phyloP scores from a whole-genome alignment of 2,329 filamentous ascomycete genomes.

The Endoconidiophora polonica region DNA sequence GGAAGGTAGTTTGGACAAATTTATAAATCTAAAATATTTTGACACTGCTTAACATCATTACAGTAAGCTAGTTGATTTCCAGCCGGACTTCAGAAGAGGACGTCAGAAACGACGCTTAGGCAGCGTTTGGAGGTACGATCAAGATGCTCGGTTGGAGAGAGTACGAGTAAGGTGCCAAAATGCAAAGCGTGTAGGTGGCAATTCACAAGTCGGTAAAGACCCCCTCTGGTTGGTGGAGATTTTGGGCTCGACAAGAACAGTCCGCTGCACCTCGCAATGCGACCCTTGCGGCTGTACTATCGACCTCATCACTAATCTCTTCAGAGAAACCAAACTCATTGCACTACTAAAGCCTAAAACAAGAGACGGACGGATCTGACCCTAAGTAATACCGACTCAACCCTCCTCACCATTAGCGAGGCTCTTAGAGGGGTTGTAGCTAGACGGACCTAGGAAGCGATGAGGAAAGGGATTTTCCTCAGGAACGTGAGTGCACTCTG shows the following conservation, averaged over 20 bases:
- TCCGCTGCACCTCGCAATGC: not conserved
- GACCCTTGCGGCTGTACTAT: not conserved
- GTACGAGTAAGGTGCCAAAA: no score
- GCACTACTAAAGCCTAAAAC: constrained; percentile 6
- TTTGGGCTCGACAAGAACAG: not conserved
- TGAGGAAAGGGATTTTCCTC: constrained; percentile 15
- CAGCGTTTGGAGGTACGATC: no score
- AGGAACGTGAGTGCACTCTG: constrained; percentile 15
- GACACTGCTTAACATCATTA: no score
- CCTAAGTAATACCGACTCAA: constrained; percentile 16
- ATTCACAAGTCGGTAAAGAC: not conserved
- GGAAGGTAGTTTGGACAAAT: no score
- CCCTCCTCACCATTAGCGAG: constrained; percentile 18
- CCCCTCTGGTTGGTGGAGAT: not conserved
- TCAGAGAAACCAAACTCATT: not conserved
- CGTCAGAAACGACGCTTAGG: no score
- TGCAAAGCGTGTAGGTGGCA: not conserved
- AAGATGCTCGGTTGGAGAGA: no score
- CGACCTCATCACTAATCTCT: constrained; percentile 15
- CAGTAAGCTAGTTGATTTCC: no score
- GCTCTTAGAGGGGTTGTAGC: constrained; percentile 17
- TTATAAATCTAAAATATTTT: no score
- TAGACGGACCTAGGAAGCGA: constrained; percentile 14
- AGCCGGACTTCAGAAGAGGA: no score
- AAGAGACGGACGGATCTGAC: constrained; percentile 14